phyloP scores from a whole-genome alignment of 768 basidiomycete genomes.

The Russula olivacea region DNA sequence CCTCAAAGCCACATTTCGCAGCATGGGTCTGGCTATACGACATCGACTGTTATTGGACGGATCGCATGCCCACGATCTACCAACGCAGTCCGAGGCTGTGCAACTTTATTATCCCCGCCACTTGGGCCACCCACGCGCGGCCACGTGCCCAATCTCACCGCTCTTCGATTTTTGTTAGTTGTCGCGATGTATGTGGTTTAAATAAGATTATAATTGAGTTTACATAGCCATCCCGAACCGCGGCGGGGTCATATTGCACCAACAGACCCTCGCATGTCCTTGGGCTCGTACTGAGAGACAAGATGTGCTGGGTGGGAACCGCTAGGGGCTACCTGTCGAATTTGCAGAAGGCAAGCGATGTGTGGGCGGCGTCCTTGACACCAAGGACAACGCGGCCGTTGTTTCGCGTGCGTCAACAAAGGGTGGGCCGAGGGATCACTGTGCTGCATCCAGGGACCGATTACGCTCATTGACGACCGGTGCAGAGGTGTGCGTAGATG shows the following conservation, averaged over 20 bases:
- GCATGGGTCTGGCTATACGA: too few relatives aligned
- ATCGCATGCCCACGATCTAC: too few relatives aligned
- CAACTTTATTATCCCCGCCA: too few relatives aligned
- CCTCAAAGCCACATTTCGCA: too few relatives aligned
- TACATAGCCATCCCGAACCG: too few relatives aligned
- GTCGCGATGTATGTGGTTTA: too few relatives aligned
- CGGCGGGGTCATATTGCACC: constrained; percentile 10
- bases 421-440: background rate
- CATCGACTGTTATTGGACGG: too few relatives aligned
- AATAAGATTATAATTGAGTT: too few relatives aligned
- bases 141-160: too few relatives aligned
- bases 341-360: background rate
- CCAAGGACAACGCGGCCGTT: background rate
- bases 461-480: background rate
- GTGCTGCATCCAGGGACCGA: background rate
- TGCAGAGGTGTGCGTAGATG: background rate
- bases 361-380: background rate
- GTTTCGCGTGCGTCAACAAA: constrained; percentile 13
- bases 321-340: constrained; percentile 7
- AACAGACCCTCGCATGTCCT: constrained; percentile 20
- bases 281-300: constrained; percentile 13
- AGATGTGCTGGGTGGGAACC: background rate
- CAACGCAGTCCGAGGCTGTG: too few relatives aligned
- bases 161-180: too few relatives aligned
- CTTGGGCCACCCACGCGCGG: too few relatives aligned